These are phyloP conservation scores for Hypoxylon rubiginosum DNA, from an alignment of 2,329 filamentous ascomycete species.

Conservation along the genomic window DNA sequence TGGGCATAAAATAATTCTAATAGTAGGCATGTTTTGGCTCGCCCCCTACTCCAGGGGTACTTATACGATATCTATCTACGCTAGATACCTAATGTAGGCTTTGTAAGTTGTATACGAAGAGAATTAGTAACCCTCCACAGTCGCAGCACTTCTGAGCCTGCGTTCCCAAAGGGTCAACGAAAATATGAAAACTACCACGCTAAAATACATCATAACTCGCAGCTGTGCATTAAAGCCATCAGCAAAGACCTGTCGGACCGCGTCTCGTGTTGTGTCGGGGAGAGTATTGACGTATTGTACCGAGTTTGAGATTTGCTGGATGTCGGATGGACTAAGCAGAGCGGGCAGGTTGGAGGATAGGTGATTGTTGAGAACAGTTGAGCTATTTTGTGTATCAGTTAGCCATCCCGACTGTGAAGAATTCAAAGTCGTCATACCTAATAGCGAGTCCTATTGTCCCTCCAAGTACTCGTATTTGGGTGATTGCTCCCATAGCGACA, in stretches of 20 bases:
- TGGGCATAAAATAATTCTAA: not conserved
- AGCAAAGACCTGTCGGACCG: slow-evolving; percentile 40
- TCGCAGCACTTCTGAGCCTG: slow-evolving; percentile 37
- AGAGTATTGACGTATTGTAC: slow-evolving; percentile 40
- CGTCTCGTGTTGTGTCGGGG: slow-evolving; percentile 37
- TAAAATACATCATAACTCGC: slow-evolving; percentile 48
- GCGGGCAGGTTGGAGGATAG: slow-evolving; percentile 28
- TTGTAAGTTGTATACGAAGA: too few relatives aligned
- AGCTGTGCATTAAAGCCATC: slow-evolving; percentile 42
- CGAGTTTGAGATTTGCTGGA: slow-evolving; percentile 41
- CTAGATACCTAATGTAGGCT: too few relatives aligned
- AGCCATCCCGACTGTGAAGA: not conserved
- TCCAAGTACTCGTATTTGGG: slow-evolving; percentile 56
- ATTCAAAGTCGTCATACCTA: slow-evolving; percentile 40
- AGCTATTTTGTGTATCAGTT: slow-evolving; percentile 31
- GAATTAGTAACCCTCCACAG: slow-evolving; percentile 34
- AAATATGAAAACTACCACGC: slow-evolving; percentile 40
- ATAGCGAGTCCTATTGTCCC: slow-evolving; percentile 56
- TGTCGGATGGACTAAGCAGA: slow-evolving; percentile 34
- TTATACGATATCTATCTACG: not conserved
- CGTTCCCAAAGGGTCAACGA: slow-evolving; percentile 41
- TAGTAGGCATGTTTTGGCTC: not conserved
- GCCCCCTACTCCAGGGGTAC: not conserved
- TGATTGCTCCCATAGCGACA: slow-evolving; percentile 54
- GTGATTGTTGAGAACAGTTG: slow-evolving; percentile 44